Percentiles rank a stretch among this genome's conserved stretches.
phyloP scores from a whole-genome alignment of 176 grass and related monocot species.

The Aegilops bicornis region DNA sequence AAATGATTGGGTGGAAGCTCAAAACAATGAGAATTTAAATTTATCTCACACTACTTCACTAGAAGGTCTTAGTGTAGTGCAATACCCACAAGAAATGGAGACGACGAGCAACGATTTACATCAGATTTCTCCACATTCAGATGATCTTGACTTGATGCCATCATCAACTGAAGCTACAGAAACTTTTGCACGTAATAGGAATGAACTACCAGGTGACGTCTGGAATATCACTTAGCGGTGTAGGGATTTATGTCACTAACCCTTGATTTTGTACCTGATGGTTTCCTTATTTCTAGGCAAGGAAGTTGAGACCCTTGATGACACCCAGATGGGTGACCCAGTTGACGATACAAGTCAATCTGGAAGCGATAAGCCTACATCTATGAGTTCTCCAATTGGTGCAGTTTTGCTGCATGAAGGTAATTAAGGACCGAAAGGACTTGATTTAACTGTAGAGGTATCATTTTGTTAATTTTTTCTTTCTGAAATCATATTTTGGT shows the following conservation, averaged over 20 bases:
- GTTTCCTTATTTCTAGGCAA: conserved; percentile 29
- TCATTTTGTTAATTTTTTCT: background rate
- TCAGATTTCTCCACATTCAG: conserved; percentile 33
- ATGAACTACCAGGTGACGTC: conserved; percentile 30
- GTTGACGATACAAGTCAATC: conserved; percentile 54
- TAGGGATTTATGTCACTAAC: conserved; percentile 6
- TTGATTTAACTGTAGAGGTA: background rate
- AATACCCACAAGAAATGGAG: conserved; percentile 44
- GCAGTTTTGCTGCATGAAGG: conserved; percentile 33
- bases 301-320: conserved; percentile 33
- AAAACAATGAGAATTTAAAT: conserved; percentile 5
- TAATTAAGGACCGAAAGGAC: background rate
- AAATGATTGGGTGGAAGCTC: conserved; percentile 34
- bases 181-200: conserved; percentile 19
- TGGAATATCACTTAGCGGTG: background rate
- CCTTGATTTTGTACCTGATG: background rate
- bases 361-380: conserved; percentile 36
- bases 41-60: background rate
- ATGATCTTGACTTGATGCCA: conserved; percentile 33
- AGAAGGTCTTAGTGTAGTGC: background rate
- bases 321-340: conserved; percentile 35
- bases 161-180: conserved; percentile 38
- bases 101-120: conserved; percentile 27
- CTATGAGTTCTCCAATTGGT: conserved; percentile 36
- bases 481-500: background rate